Evolutionary conservation across 1,139 yeast genomes (phyloP), one percentile per base, ranked within the genome.

Genomic region (Geotrichum candidum): DNA sequence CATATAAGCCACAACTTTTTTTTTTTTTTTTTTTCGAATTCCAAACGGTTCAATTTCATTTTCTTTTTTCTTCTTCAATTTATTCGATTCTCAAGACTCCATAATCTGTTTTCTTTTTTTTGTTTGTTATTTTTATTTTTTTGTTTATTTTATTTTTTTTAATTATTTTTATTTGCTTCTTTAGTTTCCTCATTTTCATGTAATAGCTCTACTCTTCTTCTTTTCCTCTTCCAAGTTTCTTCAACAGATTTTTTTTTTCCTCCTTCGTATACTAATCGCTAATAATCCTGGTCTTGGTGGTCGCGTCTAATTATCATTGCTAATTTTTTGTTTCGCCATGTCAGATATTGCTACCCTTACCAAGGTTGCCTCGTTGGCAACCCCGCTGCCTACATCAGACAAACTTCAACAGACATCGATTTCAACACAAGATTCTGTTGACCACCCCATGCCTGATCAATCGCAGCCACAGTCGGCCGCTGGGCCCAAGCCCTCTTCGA

Each of bases 1-100:
- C 45, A 10, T 6, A 53, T 27, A 53, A 53, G 56, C 56, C 56
- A 53, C 56, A 53, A n/a, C 5, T 50, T 50, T 15, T 15, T 27
- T 50, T 22, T 11, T 50, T 25, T 25, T 50, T 27, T 22, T 25
- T 25, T 50, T 13, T 22, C 5, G 7, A 9, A 51, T 51, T 51
- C 31, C 33, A 27, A 45, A 45, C 22, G 23, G 50, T 45, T 45
- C 7, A 45, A 45, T 45, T 27, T 50, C 18, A 10, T 50, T 25
- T 11, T 23, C 25, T 22, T 25, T 13, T 3, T 22, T 23, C 18
- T 13, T 50, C 13, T 1, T 23, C 23, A 15, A 5, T 2, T n/a
- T 38, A n/a, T 38, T 38, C n/a, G 33, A 29, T 5, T 9, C 33
- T 29, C 10, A 7, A 6, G 10, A 29, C 33, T 7, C 7, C 18